A percentile compares a stretch with the other conserved stretches of the same genome.
phyloP scores from a whole-genome alignment of 208 protist genomes.

The Trypanosoma congolense region DNA sequence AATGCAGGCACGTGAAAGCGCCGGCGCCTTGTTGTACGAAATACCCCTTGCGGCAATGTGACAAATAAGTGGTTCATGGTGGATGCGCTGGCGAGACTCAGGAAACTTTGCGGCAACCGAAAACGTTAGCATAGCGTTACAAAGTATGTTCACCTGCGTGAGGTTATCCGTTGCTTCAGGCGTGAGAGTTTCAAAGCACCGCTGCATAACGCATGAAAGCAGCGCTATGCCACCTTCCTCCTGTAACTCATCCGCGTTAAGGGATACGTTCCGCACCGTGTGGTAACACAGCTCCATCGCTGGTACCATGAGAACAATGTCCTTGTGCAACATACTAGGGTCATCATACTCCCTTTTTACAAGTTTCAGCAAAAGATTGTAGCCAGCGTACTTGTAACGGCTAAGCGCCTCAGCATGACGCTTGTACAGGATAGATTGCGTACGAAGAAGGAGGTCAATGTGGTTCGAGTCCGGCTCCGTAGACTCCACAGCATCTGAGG shows the following conservation, averaged over 20 bases:
- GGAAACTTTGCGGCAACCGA: conserved; percentile 57
- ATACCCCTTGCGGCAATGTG: conserved; percentile 61
- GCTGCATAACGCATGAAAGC: conserved; percentile 48
- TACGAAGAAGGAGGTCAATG: conserved; percentile 72
- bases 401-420: conserved; percentile 65
- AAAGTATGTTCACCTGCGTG: conserved; percentile 50
- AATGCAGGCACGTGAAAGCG: conserved; percentile 70
- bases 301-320: conserved; percentile 64
- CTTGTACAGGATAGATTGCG: conserved; percentile 92
- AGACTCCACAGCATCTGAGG: conserved; percentile 25
- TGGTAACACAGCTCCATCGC: conserved; percentile 87
- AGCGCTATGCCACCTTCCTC: conserved; percentile 88
- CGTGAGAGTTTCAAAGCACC: conserved; percentile 75
- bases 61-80: conserved; percentile 36
- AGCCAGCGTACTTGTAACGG: conserved; percentile 94
- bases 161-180: conserved; percentile 35
- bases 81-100: conserved; percentile 67
- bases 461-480: conserved; percentile 46
- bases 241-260: conserved; percentile 93
- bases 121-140: conserved; percentile 78
- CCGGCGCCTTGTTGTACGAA: conserved; percentile 37
- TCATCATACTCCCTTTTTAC: conserved; percentile 69
- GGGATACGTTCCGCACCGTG: conserved; percentile 85
- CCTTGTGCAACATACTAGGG: conserved; percentile 59
- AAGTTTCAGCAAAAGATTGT: conserved; percentile 80